Base-by-base conservation (phyloP, 768 basidiomycete genomes). In the Suillus placidus region DNA sequence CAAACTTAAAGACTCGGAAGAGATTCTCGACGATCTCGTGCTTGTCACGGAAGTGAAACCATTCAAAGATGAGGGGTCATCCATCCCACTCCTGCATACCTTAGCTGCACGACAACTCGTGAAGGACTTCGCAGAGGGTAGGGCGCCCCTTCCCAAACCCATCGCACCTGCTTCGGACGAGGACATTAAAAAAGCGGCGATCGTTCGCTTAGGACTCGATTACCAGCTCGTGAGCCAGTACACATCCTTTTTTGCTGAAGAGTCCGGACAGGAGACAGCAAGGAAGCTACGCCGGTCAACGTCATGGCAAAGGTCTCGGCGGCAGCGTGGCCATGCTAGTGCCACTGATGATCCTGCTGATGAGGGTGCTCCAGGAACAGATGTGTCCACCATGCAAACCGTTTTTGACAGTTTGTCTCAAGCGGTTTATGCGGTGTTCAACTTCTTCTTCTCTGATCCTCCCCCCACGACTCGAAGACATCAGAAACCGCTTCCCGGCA, bases 161-260 rank as follows among this genome's bases (percentile, higher is more conserved):
- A 64, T 74, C 7, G 67, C 70, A 8, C 67, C 61, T 20, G 68
- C 58, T 57, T 72, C 77, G 1, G 72, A 74, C 2, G 79, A 77
- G 0, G 77, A 80, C 30, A 70, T 80, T 35, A 77, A 77, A 32
- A 82, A 78, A 71, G 82, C 82, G 4, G 78, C 80, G 2, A 84
- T 88, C 37, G 71, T 87, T 13, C 78, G 80, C 43, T 78, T 88
- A 2, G 87, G 85, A 7, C 73, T 80, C 65, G 73, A 73, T 37
- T 88, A 88, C 66, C 82, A 83, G 64, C 79, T 89, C 51, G 81
- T 79, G 1, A 88, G 83, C 71, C 70, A 71, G 47, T 73, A 83
- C 65, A 89, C 88, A 0, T 86, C 85, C 2, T 89, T 88, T 68
- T 76, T 89, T 52, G 87, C 85, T 1, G 76, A 85, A 2, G 83